Evolutionary conservation across 2,329 filamentous ascomycete genomes (phyloP).

Genomic region (Metarhizium rileyi): DNA sequence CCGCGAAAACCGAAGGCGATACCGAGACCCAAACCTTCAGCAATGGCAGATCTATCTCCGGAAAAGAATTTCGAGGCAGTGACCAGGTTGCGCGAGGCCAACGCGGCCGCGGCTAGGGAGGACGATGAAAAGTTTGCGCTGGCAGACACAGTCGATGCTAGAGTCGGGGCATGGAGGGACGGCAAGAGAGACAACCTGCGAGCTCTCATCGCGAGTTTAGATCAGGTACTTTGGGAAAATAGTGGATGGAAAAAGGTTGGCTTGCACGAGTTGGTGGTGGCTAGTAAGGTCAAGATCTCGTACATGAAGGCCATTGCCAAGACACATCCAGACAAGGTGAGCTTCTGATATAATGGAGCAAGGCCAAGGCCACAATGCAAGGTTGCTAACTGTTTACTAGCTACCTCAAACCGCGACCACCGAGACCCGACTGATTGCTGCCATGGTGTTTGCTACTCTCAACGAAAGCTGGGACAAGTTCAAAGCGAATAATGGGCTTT

Average conservation of each 20-base stretch:
- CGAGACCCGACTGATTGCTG: constrained; percentile 57
- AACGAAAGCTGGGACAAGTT: constrained; percentile 70
- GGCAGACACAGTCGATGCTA: constrained; percentile 73
- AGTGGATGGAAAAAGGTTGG: constrained; percentile 96
- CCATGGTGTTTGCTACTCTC: constrained; percentile 55
- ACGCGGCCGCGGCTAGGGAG: constrained; percentile 72
- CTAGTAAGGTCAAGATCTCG: constrained; percentile 89
- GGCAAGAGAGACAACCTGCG: constrained; percentile 90
- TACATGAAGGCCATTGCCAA: constrained; percentile 99
- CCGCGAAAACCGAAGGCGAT: constrained; percentile 29
- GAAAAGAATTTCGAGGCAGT: constrained; percentile 65
- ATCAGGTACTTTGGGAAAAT: constrained; percentile 81
- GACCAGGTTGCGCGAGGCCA: constrained; percentile 69
- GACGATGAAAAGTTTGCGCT: constrained; percentile 92
- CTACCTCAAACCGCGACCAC: constrained; percentile 55
- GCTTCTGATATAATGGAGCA: constrained; percentile 14
- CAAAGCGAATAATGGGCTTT: constrained; percentile 58
- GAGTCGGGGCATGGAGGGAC: constrained; percentile 71
- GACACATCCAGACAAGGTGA: constrained; percentile 97
- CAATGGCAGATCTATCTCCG: constrained; percentile 28
- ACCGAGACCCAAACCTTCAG: constrained; percentile 35
- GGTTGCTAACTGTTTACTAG: constrained; percentile 26
- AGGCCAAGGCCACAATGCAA: no score
- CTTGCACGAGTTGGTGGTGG: constrained; percentile 84
- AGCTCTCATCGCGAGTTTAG: constrained; percentile 76